Conservation (phyloP, 2,329 filamentous ascomycete species). For the Taxawa tesnikishii region DNA sequence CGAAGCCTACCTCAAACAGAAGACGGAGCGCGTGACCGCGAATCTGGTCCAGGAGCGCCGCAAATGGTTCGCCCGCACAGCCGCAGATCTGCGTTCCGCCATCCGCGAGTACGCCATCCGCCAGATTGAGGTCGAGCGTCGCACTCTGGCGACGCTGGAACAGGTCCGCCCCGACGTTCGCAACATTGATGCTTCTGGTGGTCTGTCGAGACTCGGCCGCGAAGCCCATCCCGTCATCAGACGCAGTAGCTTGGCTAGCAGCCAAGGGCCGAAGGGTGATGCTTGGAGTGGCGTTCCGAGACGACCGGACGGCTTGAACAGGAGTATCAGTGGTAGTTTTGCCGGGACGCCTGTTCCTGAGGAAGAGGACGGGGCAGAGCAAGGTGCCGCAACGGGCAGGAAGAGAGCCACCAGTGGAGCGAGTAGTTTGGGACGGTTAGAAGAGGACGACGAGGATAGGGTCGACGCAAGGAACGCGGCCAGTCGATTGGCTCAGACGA, state of each 20-base stretch:
- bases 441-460: constrained; percentile 81
- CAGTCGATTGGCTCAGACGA: constrained; percentile 84
- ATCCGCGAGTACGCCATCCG: constrained; percentile 88
- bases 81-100: constrained; percentile 68
- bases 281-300: constrained; percentile 92
- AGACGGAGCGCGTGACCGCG: constrained; percentile 77
- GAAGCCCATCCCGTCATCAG: constrained; percentile 70
- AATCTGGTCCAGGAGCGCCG: constrained; percentile 83
- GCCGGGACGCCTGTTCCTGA: constrained; percentile 44
- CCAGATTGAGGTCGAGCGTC: constrained; percentile 89
- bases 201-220: constrained; percentile 76
- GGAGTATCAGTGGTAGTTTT: constrained; percentile 64
- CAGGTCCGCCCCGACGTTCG: constrained; percentile 86
- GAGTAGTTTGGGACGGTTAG: constrained; percentile 45
- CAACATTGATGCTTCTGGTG: constrained; percentile 81
- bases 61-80: constrained; percentile 79
- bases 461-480: constrained; percentile 94
- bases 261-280: constrained; percentile 94
- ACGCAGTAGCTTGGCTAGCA: constrained; percentile 66
- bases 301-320: constrained; percentile 62
- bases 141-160: constrained; percentile 85
- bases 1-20: constrained; percentile 70
- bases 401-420: constrained; percentile 36
- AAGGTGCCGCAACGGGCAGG: constrained; percentile 26
- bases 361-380: constrained; percentile 33